phyloP scores from a whole-genome alignment of 2,329 filamentous ascomycete species.

The Dryadomyces sulphureus region DNA sequence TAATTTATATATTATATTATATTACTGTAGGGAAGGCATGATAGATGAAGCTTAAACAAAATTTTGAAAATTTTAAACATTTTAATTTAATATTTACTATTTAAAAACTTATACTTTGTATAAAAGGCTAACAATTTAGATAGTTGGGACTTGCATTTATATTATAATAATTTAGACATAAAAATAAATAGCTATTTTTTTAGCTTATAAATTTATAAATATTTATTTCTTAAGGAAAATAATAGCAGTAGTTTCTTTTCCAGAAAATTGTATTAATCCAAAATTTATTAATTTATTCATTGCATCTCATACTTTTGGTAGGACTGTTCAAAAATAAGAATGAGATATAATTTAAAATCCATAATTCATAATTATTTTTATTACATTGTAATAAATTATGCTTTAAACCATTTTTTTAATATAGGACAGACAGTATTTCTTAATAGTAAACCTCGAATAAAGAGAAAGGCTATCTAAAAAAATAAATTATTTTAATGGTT shows the following conservation, averaged over 20 bases:
- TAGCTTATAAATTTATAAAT: background rate
- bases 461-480: background rate
- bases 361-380: background rate
- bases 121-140: background rate
- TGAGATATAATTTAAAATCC: background rate
- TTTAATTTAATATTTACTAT: background rate
- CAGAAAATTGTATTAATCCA: too few species aligned
- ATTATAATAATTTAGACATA: background rate
- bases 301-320: too few species aligned
- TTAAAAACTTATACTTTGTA: too few species aligned
- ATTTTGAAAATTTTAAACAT: background rate
- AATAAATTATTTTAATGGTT: background rate
- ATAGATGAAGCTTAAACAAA: background rate
- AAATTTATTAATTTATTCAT: too few species aligned
- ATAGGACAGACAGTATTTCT: background rate
- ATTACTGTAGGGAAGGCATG: too few species aligned
- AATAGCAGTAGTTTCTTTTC: background rate
- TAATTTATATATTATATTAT: background rate
- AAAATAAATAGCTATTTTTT: background rate
- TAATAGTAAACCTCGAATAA: background rate
- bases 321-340: too few species aligned
- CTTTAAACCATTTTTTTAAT: background rate
- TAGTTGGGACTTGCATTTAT: background rate
- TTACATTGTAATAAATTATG: background rate
- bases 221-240: background rate